A percentile compares a stretch with the other conserved stretches of the same genome.
Evolutionary conservation across 305 asterid genomes (phyloP).

Genomic region (Fraxinus albicans): DNA sequence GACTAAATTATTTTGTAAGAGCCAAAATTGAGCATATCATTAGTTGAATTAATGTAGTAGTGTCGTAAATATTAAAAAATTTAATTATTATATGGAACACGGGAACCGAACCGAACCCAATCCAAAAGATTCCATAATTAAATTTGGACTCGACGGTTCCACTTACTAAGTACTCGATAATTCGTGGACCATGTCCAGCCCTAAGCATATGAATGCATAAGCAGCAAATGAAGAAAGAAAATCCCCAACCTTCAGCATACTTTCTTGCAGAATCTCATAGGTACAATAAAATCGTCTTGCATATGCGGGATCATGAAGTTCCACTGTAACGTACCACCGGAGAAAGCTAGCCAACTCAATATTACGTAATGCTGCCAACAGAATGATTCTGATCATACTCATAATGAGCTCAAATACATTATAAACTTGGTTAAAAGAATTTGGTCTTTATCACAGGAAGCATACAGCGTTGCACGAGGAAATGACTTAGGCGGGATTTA

Average conservation of each 20-base stretch:
- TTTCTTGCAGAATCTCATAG: constrained; percentile 87
- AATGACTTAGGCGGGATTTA: constrained; percentile 87
- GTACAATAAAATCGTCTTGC: constrained; percentile 90
- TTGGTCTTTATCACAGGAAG: constrained; percentile 27
- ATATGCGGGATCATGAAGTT: constrained; percentile 93
- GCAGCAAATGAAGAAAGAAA: constrained; percentile 10
- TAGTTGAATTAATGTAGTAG: neutral
- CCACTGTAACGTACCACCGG: constrained; percentile 98
- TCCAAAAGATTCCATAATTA: neutral
- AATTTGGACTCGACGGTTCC: neutral
- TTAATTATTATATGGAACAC: neutral
- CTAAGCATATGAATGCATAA: neutral
- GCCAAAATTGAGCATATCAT: neutral
- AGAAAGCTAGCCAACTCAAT: constrained; percentile 98
- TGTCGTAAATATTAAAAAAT: neutral
- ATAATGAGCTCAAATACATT: constrained; percentile 17
- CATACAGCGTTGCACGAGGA: constrained; percentile 98
- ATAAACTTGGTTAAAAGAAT: constrained; percentile 22
- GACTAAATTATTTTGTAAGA: neutral
- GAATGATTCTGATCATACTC: constrained; percentile 16
- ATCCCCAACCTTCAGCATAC: constrained; percentile 74
- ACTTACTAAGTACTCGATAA: neutral
- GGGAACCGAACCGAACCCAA: neutral
- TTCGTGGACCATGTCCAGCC: neutral
- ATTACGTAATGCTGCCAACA: constrained; percentile 74